These are phyloP conservation scores for Naganishia antarctica DNA, from an alignment of 768 basidiomycete genomes.

Conservation along the genomic window DNA sequence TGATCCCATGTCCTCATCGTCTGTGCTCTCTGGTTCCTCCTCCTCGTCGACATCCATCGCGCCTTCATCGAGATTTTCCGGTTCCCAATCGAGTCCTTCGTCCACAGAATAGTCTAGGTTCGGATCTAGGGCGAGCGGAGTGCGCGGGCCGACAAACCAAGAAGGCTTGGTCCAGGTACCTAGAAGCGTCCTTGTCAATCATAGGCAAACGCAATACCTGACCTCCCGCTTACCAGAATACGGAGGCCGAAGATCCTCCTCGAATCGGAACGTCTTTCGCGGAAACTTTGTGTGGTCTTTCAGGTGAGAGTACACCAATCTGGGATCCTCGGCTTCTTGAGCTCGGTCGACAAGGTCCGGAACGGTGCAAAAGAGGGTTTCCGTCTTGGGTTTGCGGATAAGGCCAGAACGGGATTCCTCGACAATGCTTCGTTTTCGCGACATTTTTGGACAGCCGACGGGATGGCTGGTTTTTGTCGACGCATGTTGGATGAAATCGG, in stretches of 20 bases:
- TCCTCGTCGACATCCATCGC: constrained; percentile 65
- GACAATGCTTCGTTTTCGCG: constrained; percentile 24
- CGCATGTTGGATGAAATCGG: not conserved
- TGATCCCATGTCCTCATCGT: constrained; percentile 50
- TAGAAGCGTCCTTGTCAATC: constrained; percentile 27
- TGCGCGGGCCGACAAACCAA: constrained; percentile 69
- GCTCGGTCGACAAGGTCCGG: constrained; percentile 17
- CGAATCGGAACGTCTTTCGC: constrained; percentile 77
- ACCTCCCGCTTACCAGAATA: constrained; percentile 54
- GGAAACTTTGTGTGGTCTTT: constrained; percentile 61
- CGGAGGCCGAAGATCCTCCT: constrained; percentile 78
- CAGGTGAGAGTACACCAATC: constrained; percentile 61
- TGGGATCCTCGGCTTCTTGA: constrained; percentile 62
- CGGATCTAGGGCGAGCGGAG: constrained; percentile 74
- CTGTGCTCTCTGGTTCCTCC: constrained; percentile 51
- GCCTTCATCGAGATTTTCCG: constrained; percentile 57
- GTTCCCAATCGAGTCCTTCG: constrained; percentile 94
- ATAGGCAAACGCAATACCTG: not conserved
- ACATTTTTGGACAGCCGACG: constrained; percentile 32
- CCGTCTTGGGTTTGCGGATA: constrained; percentile 3
- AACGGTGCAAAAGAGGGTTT: constrained; percentile 10
- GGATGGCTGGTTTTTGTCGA: not conserved
- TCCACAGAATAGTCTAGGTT: constrained; percentile 86
- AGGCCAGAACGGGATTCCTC: constrained; percentile 20
- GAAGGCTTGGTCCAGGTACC: constrained; percentile 84